Base-by-base conservation (phyloP, 495 filamentous ascomycete genomes). In the Pyrenula aspistea region DNA sequence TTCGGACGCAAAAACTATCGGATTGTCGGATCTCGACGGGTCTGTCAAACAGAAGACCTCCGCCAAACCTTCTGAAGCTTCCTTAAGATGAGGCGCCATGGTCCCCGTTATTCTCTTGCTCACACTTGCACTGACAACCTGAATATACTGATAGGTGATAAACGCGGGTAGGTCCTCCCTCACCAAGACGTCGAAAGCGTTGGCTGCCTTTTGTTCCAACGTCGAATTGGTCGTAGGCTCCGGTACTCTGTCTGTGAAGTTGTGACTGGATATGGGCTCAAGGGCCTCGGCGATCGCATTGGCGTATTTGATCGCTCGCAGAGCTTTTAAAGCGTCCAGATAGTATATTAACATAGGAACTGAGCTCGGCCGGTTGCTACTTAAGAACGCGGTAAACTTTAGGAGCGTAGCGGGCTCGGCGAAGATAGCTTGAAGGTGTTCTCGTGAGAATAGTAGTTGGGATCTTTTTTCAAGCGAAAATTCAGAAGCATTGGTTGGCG, bases 41-140 rank as follows among this genome's bases (percentile, higher is more conserved):
- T 91, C 87, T 4, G 85, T 86, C 59, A 90, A 67, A 64, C 86
- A 89, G 60, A 89, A 91, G 0, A 86, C 84, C 62, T 90, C 86
- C 0, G 84, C 86, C 52, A 91, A 61, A 2, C 86, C 86, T 64
- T 89, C 85, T 2, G 83, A 84, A 11, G 85, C 61, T 74, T 79
- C 55, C 68, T 72, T 36, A 78, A 74, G 71, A 19, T 52, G 50
- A 21, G 50, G 50, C 4, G 50, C 19, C 22, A 52, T 10, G 8
- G 50, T 21, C 10, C 50, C 50, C 20, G 50, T 52, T 8, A 52
- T 24, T 52, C 50, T 52, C 22, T 20, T 52, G 19, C 8, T 20
- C 10, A 52, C 22, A 19, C 50, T 52, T 20, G 22, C 10, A 52
- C 19, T 52, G 8, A 52, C 50, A 20, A 52, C 50, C 22, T 20